These are phyloP conservation scores for Theobroma cacao DNA, from an alignment of 345 rosid genomes.

Conservation along the genomic window DNA sequence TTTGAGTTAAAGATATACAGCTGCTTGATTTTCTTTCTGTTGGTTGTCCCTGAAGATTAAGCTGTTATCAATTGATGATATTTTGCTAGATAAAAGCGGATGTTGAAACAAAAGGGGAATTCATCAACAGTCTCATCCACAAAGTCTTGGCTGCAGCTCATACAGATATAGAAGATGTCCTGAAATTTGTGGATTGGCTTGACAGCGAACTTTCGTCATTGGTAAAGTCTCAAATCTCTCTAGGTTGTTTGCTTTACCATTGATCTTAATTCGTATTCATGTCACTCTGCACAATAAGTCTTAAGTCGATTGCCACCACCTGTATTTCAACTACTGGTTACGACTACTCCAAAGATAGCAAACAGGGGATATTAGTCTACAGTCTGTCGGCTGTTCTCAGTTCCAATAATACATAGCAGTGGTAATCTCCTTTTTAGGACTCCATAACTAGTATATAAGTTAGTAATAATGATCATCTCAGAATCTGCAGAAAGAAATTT, in stretches of 20 bases:
- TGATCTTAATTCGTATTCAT: neutral
- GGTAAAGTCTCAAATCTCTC: conserved; percentile 44
- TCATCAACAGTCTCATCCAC: conserved; percentile 66
- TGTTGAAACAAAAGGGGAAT: conserved; percentile 78
- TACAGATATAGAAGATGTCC: conserved; percentile 70
- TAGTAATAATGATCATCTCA: neutral
- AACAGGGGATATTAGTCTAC: neutral
- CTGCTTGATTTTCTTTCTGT: neutral
- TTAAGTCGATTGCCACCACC: neutral
- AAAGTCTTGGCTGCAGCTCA: conserved; percentile 63
- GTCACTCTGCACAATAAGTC: neutral
- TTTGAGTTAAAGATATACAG: neutral
- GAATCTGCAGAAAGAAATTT: neutral
- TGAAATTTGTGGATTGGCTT: conserved; percentile 78
- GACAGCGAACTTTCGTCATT: conserved; percentile 66
- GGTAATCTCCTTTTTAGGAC: neutral
- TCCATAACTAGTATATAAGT: neutral
- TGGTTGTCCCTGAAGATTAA: conserved; percentile 6
- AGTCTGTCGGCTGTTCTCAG: neutral
- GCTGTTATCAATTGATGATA: conserved; percentile 7
- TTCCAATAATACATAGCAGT: neutral
- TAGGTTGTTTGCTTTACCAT: conserved; percentile 2
- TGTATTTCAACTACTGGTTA: neutral
- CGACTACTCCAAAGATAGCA: neutral
- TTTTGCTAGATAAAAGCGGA: conserved; percentile 71